Base-by-base conservation (phyloP, 108 stramenopile genomes). In the Nitzschia putrida region DNA sequence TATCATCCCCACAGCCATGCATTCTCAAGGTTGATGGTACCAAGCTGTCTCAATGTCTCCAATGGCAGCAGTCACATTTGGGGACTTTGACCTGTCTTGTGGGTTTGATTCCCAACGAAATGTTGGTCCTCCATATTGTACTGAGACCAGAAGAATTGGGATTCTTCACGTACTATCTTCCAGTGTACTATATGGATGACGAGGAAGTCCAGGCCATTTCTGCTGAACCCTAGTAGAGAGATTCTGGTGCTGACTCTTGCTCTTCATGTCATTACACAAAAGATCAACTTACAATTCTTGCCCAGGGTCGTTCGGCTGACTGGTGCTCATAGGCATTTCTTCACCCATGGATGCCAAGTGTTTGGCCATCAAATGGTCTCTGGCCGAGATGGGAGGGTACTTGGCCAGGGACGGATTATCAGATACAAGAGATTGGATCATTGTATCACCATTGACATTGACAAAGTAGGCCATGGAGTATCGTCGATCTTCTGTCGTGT, bases 401-500 rank as follows among this genome's bases (percentile, higher is more conserved):
- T 58, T 70, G 16, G 50, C 29, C 11, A 76, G 70, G 26, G 63
- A 47, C 13, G 43, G 58, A 4, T 72, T 71, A 21, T 73, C 61
- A 0, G 71, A 75, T 4, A 68, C 64, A 12, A 88, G 64, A 8
- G 89, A 61, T 64, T 68, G 61, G 34, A 90, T 66, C 12, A 40
- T 54, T 47, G 86, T 80, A 68, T 89, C 81, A 14, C 86, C 87
- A 73, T 89, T 88, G 51, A 85, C 60, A 71, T 89, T 90, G 24
- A 81, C 81, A 79, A 93, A 93, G 76, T 88, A 93, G n/a, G 92
- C 87, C 54, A 93, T 83, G 9, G 89, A 90, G 63, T 85, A 82
- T 63, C 91, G 85, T 18, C 82, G 72, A 20, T 63, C 20, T 21
- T 13, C 44, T 14, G 8, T 12, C 14, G 2, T 23, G 43, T 68